Evolutionary conservation across 148 eudicot genomes (phyloP), one percentile per base, ranked within the genome.

Genomic region (Vaccinium myrtillus): DNA sequence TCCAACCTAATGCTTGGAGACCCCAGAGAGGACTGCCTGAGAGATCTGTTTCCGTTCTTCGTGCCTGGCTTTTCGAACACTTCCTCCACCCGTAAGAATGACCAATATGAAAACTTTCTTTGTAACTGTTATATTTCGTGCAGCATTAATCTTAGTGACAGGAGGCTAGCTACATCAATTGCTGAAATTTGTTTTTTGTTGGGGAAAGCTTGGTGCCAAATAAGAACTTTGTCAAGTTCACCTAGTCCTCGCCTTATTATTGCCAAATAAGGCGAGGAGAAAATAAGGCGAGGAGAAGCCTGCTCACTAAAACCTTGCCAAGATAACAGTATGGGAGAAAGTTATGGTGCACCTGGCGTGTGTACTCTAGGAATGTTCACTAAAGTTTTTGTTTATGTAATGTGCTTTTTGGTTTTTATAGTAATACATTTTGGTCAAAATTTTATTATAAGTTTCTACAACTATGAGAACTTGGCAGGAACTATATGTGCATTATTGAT

Each of bases 11-110:
- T 92, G 93, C 98, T 80, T 95, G 98, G 98, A 90, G 98, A 79
- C 96, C 98, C 69, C 98, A 95, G 76, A 88, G 98, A 81, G 98
- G 98, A 10, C 85, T 95, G 86, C 98, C 98, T 46, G 98, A 95
- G 87, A 88, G 92, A 82, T 88, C 98, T 21, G 98, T 95, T 76
- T 94, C 98, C 6, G 94, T 95, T 81, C 98, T 95, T 83, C 97
- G 98, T 25, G 95, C 98, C 74, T 95, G 98, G 98, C 91, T 95
- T 58, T 95, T 95, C 50, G 98, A 95, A 71, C 96, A 95, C 85
- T 95, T 95, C 79, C 90, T 95, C 25, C 98, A 95, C 87, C 98
- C 98, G 98, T 95, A 88, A 85, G 93, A 49, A 11, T 0, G 25
- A 63, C 27, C 69, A 27, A 63, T 63, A 21, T n/a, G 12, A 63